Evolutionary conservation across 768 basidiomycete genomes (phyloP).

Genomic region (Rhizopogon vesiculosus): DNA sequence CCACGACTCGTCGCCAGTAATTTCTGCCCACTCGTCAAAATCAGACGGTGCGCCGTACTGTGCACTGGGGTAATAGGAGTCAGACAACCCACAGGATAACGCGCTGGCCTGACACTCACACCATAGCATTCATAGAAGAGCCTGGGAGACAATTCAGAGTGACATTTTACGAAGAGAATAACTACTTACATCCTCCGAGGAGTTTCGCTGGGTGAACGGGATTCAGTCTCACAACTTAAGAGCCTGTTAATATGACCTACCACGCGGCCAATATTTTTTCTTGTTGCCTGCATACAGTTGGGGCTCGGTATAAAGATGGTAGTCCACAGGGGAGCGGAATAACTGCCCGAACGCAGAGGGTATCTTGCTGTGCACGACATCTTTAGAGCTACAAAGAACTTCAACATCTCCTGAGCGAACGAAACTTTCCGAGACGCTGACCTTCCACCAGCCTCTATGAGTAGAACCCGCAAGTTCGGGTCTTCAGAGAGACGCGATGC

Average conservation of each 20-base stretch:
- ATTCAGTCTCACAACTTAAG: neutral
- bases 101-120: constrained; percentile 21
- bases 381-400: constrained; percentile 35
- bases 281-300: constrained; percentile 45
- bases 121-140: constrained; percentile 60
- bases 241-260: constrained; percentile 26
- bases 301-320: constrained; percentile 50
- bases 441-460: constrained; percentile 44
- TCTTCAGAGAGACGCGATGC: constrained; percentile 41
- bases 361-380: constrained; percentile 34
- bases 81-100: neutral
- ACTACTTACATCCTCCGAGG: constrained; percentile 64
- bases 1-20: constrained; percentile 55
- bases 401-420: neutral
- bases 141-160: constrained; percentile 28
- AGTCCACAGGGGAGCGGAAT: constrained; percentile 45
- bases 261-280: constrained; percentile 61
- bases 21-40: constrained; percentile 60
- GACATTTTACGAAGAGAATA: neutral
- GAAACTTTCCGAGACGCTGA: constrained; percentile 12
- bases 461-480: constrained; percentile 29
- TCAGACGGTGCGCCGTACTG: constrained; percentile 67
- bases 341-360: constrained; percentile 41
- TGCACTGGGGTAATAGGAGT: constrained; percentile 22
- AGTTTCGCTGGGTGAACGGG: constrained; percentile 44